Evolutionary conservation across 1,284 basidiomycete species (phyloP).

Genomic region (Irpex sp.): DNA sequence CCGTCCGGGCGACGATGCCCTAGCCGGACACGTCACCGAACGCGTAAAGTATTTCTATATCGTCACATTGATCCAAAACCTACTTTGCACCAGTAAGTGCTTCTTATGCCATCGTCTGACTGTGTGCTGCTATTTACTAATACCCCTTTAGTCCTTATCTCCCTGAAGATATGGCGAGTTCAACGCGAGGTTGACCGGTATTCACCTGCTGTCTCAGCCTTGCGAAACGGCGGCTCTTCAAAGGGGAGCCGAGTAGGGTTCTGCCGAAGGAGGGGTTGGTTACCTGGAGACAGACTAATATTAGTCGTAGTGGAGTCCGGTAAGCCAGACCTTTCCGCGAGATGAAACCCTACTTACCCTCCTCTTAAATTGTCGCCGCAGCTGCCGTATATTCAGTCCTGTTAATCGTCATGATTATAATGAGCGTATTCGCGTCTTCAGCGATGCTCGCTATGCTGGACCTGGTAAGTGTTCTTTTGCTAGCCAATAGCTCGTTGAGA

Average conservation of each 20-base stretch:
- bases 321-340: not conserved
- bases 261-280: not conserved
- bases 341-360: not conserved
- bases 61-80: slow-evolving; percentile 9
- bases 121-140: not conserved
- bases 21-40: slow-evolving; percentile 6
- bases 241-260: not conserved
- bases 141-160: slow-evolving; percentile 4
- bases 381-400: slow-evolving; percentile 10
- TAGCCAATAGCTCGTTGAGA: not conserved
- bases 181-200: slow-evolving; percentile 8
- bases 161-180: slow-evolving; percentile 14
- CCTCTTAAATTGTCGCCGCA: not conserved
- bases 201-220: not conserved
- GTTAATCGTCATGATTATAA: slow-evolving; percentile 8
- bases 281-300: not conserved
- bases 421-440: slow-evolving; percentile 2
- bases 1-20: slow-evolving; percentile 5
- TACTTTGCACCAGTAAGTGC: slow-evolving; percentile 9
- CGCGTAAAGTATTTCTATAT: slow-evolving; percentile 12
- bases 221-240: not conserved
- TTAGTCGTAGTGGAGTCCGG: slow-evolving; percentile 11
- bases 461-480: not conserved
- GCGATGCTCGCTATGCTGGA: slow-evolving; percentile 9
- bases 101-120: not conserved